Percentiles rank a stretch among this genome's conserved stretches.
Evolutionary conservation across 2,329 filamentous ascomycete species (phyloP).

Genomic region (Neofusicoccum umdonicola): DNA sequence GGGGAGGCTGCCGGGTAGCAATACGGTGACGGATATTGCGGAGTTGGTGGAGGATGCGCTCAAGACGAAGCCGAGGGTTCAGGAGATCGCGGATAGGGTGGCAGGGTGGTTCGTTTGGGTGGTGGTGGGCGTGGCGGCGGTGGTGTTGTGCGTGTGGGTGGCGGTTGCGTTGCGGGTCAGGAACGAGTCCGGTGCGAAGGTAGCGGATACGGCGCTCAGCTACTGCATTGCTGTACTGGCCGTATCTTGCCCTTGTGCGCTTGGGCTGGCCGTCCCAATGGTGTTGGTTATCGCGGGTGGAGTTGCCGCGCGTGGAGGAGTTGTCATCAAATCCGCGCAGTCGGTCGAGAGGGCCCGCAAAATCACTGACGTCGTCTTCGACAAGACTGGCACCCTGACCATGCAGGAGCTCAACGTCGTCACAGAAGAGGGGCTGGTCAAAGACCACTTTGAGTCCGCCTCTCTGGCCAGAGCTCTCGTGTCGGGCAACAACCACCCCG

Average conservation of each 20-base stretch:
- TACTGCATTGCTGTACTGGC: conserved; percentile 70
- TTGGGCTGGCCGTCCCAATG: conserved; percentile 75
- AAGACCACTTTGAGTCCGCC: background rate
- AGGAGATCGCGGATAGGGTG: conserved; percentile 66
- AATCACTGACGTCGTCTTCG: conserved; percentile 67
- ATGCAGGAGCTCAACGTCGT: background rate
- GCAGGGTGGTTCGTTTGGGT: conserved; percentile 65
- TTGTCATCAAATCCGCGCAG: conserved; percentile 69
- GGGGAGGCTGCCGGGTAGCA: background rate
- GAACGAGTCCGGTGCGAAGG: conserved; percentile 15
- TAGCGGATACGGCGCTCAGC: conserved; percentile 62
- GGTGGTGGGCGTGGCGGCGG: conserved; percentile 52
- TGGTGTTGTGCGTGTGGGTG: conserved; percentile 66
- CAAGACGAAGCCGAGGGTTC: conserved; percentile 64
- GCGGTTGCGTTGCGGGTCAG: conserved; percentile 50
- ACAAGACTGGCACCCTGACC: conserved; percentile 79
- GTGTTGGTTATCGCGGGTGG: conserved; percentile 70
- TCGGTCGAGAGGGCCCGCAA: conserved; percentile 63
- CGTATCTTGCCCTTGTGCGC: conserved; percentile 75
- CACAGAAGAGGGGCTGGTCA: conserved; percentile 25
- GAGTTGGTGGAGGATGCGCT: conserved; percentile 69
- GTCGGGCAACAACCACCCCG: conserved; percentile 24
- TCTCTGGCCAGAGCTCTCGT: conserved; percentile 34
- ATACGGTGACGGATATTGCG: conserved; percentile 51
- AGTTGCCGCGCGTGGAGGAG: conserved; percentile 61